Evolutionary conservation across 1,284 basidiomycete genomes (phyloP).

Genomic region (Ganoderma boninense): DNA sequence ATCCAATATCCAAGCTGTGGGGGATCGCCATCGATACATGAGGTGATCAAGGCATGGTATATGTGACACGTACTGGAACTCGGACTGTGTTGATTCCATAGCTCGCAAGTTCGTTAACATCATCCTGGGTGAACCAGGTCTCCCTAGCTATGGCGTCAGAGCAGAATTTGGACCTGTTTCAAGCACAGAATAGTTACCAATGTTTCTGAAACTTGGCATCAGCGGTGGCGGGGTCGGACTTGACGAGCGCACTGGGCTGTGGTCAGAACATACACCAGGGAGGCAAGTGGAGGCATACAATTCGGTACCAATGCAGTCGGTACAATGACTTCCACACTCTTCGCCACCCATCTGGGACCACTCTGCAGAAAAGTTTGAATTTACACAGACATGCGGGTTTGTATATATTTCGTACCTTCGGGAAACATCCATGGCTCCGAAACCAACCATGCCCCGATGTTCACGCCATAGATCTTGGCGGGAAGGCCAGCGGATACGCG

Average conservation of each 20-base stretch:
- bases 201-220: conserved; percentile 68
- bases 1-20: conserved; percentile 83
- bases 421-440: conserved; percentile 77
- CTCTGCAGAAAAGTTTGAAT: conserved; percentile 44
- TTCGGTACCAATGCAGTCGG: conserved; percentile 64
- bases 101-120: conserved; percentile 60
- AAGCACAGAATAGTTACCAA: conserved; percentile 52
- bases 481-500: conserved; percentile 36
- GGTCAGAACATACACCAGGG: neutral
- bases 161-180: neutral
- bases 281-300: conserved; percentile 48
- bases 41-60: neutral
- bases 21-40: neutral
- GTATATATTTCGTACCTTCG: conserved; percentile 45
- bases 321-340: conserved; percentile 55
- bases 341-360: conserved; percentile 75
- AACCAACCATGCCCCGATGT: conserved; percentile 70
- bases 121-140: conserved; percentile 74
- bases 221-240: conserved; percentile 64
- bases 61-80: conserved; percentile 62
- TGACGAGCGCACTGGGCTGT: conserved; percentile 56
- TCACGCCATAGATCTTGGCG: conserved; percentile 71
- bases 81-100: conserved; percentile 78
- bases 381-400: neutral
- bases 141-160: conserved; percentile 45